Conservation (phyloP, 306 rosid genomes). For the Crataegus laevigata region DNA sequence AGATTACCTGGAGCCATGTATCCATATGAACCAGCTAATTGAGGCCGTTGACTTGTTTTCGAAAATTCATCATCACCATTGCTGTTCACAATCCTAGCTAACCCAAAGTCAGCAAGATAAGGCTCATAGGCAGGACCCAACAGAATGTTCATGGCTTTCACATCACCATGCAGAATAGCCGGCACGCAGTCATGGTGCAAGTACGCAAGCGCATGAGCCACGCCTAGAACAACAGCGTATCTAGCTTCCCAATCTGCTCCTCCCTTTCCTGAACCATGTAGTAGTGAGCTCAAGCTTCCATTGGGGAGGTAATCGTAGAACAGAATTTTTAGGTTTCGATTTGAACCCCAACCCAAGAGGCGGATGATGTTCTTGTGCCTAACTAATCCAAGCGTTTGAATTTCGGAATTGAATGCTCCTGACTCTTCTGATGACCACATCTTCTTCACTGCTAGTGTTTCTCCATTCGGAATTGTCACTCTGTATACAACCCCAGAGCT, state of each 20-base stretch:
- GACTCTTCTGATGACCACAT: slow-evolving; percentile 69
- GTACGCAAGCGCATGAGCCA: slow-evolving; percentile 75
- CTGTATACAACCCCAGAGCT: slow-evolving; percentile 79
- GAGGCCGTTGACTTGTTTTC: slow-evolving; percentile 42
- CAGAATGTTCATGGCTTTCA: slow-evolving; percentile 72
- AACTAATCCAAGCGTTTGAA: slow-evolving; percentile 45
- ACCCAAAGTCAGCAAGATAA: slow-evolving; percentile 69
- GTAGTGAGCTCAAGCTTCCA: slow-evolving; percentile 76
- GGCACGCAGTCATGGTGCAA: slow-evolving; percentile 88
- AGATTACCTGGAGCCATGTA: slow-evolving; percentile 89
- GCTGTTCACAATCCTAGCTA: slow-evolving; percentile 36
- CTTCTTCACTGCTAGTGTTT: slow-evolving; percentile 64
- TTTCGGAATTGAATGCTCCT: slow-evolving; percentile 58
- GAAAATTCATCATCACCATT: slow-evolving; percentile 18
- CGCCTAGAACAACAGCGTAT: slow-evolving; percentile 49
- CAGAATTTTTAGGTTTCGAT: slow-evolving; percentile 48
- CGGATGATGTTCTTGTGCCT: slow-evolving; percentile 66
- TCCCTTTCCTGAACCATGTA: slow-evolving; percentile 57
- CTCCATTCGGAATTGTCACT: slow-evolving; percentile 44
- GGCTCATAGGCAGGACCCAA: slow-evolving; percentile 61
- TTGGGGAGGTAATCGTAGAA: slow-evolving; percentile 74
- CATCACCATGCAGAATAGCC: slow-evolving; percentile 79
- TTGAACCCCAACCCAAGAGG: slow-evolving; percentile 65
- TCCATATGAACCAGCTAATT: slow-evolving; percentile 68
- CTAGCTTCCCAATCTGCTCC: slow-evolving; percentile 73